A percentile compares a stretch with the other conserved stretches of the same genome.
These are phyloP conservation scores for Penstemon barbatus DNA, from an alignment of 257 asterid species.

Conservation along the genomic window DNA sequence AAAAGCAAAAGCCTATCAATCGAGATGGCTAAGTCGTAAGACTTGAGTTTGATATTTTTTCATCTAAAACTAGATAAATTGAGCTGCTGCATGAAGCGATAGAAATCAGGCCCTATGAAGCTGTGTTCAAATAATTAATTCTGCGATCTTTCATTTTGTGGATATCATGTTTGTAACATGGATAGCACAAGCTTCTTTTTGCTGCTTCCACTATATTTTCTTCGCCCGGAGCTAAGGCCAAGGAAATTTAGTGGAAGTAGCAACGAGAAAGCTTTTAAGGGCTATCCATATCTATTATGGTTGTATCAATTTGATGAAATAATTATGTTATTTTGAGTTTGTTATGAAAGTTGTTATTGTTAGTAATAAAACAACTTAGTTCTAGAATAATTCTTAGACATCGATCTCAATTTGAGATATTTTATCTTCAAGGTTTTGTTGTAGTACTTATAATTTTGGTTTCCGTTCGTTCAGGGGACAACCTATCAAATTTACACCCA, in stretches of 20 bases:
- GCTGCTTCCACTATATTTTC: constrained; percentile 92
- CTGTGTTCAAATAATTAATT: neutral
- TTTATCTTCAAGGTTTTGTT: no score
- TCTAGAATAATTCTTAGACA: no score
- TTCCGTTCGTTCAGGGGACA: no score
- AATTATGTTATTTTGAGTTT: neutral
- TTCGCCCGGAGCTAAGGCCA: constrained; percentile 67
- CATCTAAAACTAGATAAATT: neutral
- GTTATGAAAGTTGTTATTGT: no score
- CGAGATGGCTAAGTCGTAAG: constrained; percentile 37
- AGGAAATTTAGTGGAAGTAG: constrained; percentile 93
- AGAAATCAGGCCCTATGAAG: neutral
- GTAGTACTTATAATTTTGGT: no score
- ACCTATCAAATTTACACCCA: no score
- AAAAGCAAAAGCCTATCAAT: constrained; percentile 39
- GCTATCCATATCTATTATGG: constrained; percentile 60
- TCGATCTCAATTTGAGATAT: no score
- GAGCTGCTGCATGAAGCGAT: no score
- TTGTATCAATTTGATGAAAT: neutral
- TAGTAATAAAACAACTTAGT: no score
- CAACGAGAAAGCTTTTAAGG: constrained; percentile 98
- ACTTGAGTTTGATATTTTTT: neutral
- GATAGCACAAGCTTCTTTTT: constrained; percentile 95
- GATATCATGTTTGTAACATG: constrained; percentile 35
- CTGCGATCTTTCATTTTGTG: neutral